Percentiles rank a stretch among this genome's conserved stretches.
phyloP scores from a whole-genome alignment of 2,329 filamentous ascomycete species.

The Aspergillus sp. region DNA sequence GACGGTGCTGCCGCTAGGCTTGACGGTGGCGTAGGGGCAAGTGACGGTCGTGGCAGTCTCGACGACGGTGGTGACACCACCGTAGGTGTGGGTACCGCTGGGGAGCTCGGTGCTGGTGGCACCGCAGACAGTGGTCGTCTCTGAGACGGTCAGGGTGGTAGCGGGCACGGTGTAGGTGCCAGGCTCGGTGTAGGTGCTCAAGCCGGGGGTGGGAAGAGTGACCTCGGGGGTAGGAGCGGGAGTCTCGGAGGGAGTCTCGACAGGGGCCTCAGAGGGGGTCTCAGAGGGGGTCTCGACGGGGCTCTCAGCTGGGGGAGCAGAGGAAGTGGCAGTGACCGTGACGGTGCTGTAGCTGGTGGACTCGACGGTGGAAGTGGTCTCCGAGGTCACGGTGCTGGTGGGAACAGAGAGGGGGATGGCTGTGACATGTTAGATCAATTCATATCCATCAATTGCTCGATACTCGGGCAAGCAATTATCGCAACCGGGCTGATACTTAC shows the following conservation, averaged over 20 bases:
- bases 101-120: constrained; percentile 62
- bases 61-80: constrained; percentile 72
- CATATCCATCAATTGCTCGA: background rate
- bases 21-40: constrained; percentile 68
- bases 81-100: constrained; percentile 66
- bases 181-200: constrained; percentile 60
- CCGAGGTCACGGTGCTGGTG: constrained; percentile 24
- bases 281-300: background rate
- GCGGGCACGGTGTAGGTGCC: constrained; percentile 76
- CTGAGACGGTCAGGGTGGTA: constrained; percentile 66
- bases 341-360: constrained; percentile 20
- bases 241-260: constrained; percentile 6
- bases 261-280: background rate
- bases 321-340: constrained; percentile 10
- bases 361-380: constrained; percentile 15
- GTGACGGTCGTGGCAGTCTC: constrained; percentile 64
- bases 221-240: constrained; percentile 18
- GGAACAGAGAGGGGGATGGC: constrained; percentile 36
- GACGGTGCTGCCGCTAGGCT: constrained; percentile 56
- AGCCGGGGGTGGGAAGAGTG: constrained; percentile 47
- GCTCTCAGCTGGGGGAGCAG: background rate
- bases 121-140: constrained; percentile 67
- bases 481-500: constrained; percentile 45
- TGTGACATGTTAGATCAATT: constrained; percentile 23
- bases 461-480: background rate